Conservation (phyloP, 805 yeast genomes). For the Candida vaughaniae region DNA sequence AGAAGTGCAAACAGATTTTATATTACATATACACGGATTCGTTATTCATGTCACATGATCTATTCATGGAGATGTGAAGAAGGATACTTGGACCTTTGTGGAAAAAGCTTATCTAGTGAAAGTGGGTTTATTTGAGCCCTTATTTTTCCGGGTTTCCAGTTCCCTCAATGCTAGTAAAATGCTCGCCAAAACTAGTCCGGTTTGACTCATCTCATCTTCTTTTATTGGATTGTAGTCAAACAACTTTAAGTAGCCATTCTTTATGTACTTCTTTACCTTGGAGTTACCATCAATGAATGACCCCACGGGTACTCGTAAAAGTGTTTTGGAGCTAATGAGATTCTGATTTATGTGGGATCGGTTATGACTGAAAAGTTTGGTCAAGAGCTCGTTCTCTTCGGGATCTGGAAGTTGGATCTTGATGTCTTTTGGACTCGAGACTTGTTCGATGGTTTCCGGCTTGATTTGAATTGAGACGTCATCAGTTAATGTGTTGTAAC, state of each 20-base stretch:
- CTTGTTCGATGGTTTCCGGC: not conserved
- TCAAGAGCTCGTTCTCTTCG: slow-evolving; percentile 1
- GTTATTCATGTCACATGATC: no score
- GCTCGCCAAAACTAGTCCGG: slow-evolving; percentile 21
- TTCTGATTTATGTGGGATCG: slow-evolving; percentile 2
- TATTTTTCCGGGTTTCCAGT: slow-evolving; percentile 32
- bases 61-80: no score
- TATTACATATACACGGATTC: no score
- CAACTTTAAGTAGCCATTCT: slow-evolving; percentile 23
- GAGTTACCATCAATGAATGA: slow-evolving; percentile 21
- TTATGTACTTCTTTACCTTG: slow-evolving; percentile 19
- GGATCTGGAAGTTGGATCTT: slow-evolving; percentile 9
- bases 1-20: no score
- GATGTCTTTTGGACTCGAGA: slow-evolving; percentile 9
- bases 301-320: slow-evolving; percentile 29
- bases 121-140: slow-evolving; percentile 29
- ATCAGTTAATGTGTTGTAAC: slow-evolving; percentile 21
- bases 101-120: slow-evolving; percentile 6
- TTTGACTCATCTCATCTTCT: slow-evolving; percentile 13
- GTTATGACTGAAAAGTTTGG: slow-evolving; percentile 3
- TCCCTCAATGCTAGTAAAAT: slow-evolving; percentile 29
- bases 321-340: slow-evolving; percentile 5
- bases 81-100: no score
- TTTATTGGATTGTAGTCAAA: slow-evolving; percentile 11
- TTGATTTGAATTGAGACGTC: slow-evolving; percentile 13